Evolutionary conservation across 106 monocot species (phyloP).

Genomic region (Alisma plantagoaquatica): DNA sequence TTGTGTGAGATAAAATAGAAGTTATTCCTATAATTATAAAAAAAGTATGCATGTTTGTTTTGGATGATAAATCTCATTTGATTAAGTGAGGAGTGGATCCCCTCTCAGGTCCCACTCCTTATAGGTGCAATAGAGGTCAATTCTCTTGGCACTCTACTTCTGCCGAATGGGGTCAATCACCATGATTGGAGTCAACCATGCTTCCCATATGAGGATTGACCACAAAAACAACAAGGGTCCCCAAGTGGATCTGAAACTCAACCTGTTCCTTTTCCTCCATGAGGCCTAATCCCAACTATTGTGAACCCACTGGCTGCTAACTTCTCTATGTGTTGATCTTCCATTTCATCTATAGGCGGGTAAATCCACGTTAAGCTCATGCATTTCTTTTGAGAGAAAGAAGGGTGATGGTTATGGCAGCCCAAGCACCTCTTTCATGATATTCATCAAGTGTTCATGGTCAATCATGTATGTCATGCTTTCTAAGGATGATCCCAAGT

Average conservation of each 20-base stretch:
- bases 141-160: no score
- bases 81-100: no score
- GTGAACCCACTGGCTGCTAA: background rate
- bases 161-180: no score
- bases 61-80: no score
- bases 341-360: slow-evolving; percentile 10
- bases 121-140: no score
- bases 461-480: slow-evolving; percentile 97
- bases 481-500: slow-evolving; percentile 61
- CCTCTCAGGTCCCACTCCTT: no score
- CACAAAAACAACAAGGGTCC: slow-evolving; percentile 42
- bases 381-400: slow-evolving; percentile 8
- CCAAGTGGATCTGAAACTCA: slow-evolving; percentile 57
- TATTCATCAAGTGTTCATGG: slow-evolving; percentile 57
- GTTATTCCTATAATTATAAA: no score
- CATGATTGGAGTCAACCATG: background rate
- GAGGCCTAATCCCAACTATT: background rate
- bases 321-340: slow-evolving; percentile 15
- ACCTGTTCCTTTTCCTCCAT: slow-evolving; percentile 44
- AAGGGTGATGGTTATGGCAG: slow-evolving; percentile 23
- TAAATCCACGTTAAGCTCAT: slow-evolving; percentile 43
- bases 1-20: no score
- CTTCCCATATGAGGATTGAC: slow-evolving; percentile 29
- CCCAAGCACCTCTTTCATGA: slow-evolving; percentile 63
- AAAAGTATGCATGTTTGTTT: no score